Evolutionary conservation across 768 basidiomycete species (phyloP).

Genomic region (Hypsizygus marmoreus): DNA sequence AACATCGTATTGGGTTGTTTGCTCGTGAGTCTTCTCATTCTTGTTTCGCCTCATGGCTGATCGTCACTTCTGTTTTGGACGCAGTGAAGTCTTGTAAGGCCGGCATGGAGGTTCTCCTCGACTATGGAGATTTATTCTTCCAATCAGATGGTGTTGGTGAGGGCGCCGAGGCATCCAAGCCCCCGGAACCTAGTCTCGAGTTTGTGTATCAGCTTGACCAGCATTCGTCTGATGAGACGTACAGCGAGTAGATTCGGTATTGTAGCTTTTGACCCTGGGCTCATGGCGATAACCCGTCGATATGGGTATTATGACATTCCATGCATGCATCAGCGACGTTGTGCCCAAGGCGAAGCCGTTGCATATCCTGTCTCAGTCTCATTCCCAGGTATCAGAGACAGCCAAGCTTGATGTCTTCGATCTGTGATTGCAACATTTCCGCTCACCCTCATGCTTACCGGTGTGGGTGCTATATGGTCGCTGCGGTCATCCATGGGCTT

Average conservation of each 20-base stretch:
- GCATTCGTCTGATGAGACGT: slow-evolving; percentile 23
- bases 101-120: slow-evolving; percentile 54
- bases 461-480: too few relatives aligned
- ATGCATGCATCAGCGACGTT: too few relatives aligned
- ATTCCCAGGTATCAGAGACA: too few relatives aligned
- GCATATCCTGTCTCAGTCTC: too few relatives aligned
- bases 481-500: too few relatives aligned
- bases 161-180: background rate
- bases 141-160: slow-evolving; percentile 2
- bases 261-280: too few relatives aligned
- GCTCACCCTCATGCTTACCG: too few relatives aligned
- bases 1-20: slow-evolving; percentile 66
- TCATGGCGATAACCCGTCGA: too few relatives aligned
- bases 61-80: slow-evolving; percentile 1
- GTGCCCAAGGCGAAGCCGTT: too few relatives aligned
- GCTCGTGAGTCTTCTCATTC: slow-evolving; percentile 42
- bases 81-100: slow-evolving; percentile 40
- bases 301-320: too few relatives aligned
- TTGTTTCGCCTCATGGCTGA: background rate
- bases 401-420: too few relatives aligned
- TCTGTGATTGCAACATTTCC: too few relatives aligned
- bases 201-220: slow-evolving; percentile 15
- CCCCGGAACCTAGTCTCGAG: background rate
- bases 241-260: slow-evolving; percentile 6
- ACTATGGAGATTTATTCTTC: slow-evolving; percentile 60